A percentile compares a stretch with the other conserved stretches of the same genome.
phyloP scores from a whole-genome alignment of 2,329 filamentous ascomycete genomes.

The Macrophomina tecta region DNA sequence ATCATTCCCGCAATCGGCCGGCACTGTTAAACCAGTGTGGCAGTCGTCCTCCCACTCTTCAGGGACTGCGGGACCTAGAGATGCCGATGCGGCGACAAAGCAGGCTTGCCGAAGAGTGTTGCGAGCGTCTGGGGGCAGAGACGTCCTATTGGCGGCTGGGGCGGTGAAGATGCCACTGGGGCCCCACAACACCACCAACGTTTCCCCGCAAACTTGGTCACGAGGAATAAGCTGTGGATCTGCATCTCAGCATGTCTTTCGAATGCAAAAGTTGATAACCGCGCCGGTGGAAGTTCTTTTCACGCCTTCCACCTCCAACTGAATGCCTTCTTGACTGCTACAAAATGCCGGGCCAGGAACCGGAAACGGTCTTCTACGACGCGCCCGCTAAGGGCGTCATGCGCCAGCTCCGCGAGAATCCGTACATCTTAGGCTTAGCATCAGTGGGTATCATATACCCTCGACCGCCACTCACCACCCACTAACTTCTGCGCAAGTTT shows the following conservation, averaged over 20 bases:
- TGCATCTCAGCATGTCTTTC: not conserved
- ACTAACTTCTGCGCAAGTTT: not conserved
- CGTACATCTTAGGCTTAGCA: conserved; percentile 9
- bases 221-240: not conserved
- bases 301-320: not conserved
- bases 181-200: conserved; percentile 7
- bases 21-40: too few species aligned
- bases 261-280: not conserved
- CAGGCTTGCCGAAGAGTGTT: not conserved
- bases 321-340: not conserved
- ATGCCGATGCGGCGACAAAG: not conserved
- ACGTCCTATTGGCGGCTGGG: not conserved
- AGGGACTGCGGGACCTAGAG: not conserved
- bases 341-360: not conserved
- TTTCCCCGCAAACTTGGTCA: conserved; percentile 5
- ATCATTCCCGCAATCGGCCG: too few species aligned
- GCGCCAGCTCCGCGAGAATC: conserved; percentile 14
- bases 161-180: not conserved
- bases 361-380: not conserved
- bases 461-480: too few species aligned
- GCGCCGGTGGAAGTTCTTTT: not conserved
- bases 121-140: not conserved
- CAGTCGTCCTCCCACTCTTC: too few species aligned
- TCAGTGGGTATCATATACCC: not conserved
- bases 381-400: not conserved